These are phyloP conservation scores for Verticillium longisporum DNA, from an alignment of 2,329 filamentous ascomycete species.

Conservation along the genomic window DNA sequence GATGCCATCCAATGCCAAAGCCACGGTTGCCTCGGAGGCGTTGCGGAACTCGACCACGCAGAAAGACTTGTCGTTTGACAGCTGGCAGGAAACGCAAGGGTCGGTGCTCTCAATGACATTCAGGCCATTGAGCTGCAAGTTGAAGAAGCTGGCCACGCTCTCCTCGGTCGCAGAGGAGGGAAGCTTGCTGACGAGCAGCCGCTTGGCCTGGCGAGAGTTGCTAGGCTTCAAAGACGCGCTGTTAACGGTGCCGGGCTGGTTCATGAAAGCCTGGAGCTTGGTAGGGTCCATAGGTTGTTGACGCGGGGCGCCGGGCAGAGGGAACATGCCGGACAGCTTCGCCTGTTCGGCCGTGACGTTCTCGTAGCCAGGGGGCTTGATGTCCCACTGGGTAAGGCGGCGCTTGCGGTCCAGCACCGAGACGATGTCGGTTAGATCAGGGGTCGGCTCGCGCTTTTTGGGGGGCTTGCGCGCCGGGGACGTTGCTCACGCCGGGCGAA, in stretches of 20 bases:
- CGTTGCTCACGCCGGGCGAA: constrained; percentile 39
- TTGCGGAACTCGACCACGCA: constrained; percentile 88
- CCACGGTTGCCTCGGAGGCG: constrained; percentile 81
- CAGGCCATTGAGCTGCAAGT: constrained; percentile 91
- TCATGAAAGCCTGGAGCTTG: constrained; percentile 93
- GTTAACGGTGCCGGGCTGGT: constrained; percentile 68
- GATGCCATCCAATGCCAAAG: constrained; percentile 82
- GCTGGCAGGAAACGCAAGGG: constrained; percentile 76
- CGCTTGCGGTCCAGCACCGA: constrained; percentile 81
- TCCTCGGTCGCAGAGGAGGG: constrained; percentile 70
- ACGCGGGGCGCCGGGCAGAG: constrained; percentile 86
- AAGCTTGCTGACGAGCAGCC: constrained; percentile 81
- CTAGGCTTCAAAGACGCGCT: constrained; percentile 82
- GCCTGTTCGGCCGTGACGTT: constrained; percentile 97
- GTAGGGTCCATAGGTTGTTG: constrained; percentile 93
- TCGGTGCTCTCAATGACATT: constrained; percentile 82
- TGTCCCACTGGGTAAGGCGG: constrained; percentile 97
- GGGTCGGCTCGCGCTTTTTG: constrained; percentile 92
- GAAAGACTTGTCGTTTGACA: constrained; percentile 73
- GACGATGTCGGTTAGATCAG: constrained; percentile 83
- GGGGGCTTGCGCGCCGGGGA: constrained; percentile 70
- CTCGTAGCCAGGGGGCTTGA: constrained; percentile 96
- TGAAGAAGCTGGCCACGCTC: constrained; percentile 77
- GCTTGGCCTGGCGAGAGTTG: constrained; percentile 90
- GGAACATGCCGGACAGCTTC: constrained; percentile 98